phyloP scores from a whole-genome alignment of 164 flowering plant genomes.

The Tetrastigma voinierianum region DNA sequence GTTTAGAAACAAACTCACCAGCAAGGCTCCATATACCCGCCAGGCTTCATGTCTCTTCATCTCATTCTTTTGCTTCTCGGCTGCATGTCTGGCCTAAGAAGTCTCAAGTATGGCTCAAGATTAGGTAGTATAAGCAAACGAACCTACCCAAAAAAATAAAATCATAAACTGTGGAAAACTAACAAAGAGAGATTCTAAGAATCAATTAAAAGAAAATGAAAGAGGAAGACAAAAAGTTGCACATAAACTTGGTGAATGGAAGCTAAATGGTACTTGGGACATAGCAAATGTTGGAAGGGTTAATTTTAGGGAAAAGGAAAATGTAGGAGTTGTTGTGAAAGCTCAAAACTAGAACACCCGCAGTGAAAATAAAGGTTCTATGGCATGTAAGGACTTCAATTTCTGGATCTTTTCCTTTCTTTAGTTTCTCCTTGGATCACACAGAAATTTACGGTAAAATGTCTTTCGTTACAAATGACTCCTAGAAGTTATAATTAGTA shows the following conservation, averaged over 20 bases:
- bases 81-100: slow-evolving; percentile 78
- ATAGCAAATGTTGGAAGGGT: neutral
- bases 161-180: neutral
- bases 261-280: neutral
- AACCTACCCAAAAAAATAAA: slow-evolving; percentile 49
- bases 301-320: neutral
- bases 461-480: neutral
- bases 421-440: neutral
- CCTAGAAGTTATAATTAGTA: neutral
- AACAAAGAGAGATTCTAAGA: neutral
- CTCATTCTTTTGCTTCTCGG: slow-evolving; percentile 83
- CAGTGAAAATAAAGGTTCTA: neutral
- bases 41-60: slow-evolving; percentile 91
- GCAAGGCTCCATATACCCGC: slow-evolving; percentile 87
- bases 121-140: slow-evolving; percentile 83
- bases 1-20: slow-evolving; percentile 41
- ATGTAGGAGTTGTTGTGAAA: neutral
- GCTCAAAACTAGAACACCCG: neutral
- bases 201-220: neutral
- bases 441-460: neutral
- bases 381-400: neutral
- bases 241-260: neutral
- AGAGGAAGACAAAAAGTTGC: neutral
- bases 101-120: slow-evolving; percentile 79
- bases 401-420: neutral